Evolutionary conservation across 2,329 filamentous ascomycete genomes (phyloP).

Genomic region (Xylogone sp.): DNA sequence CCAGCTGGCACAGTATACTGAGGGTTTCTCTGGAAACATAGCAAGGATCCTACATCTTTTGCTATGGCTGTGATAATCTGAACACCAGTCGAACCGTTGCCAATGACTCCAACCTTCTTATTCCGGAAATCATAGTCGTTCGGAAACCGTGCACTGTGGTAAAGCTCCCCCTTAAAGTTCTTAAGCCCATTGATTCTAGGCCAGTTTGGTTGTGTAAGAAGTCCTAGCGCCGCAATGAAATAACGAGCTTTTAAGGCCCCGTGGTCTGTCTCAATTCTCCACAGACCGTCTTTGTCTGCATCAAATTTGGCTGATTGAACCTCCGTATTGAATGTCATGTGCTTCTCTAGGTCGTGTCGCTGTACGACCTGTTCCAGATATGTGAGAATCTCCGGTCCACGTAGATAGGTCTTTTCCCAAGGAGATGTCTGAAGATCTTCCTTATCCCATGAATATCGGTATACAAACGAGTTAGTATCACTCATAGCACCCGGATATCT

Average conservation of each 20-base stretch:
- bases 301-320: slow-evolving; percentile 51
- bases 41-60: slow-evolving; percentile 33
- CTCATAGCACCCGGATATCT: slow-evolving; percentile 46
- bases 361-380: slow-evolving; percentile 48
- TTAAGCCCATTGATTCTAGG: slow-evolving; percentile 39
- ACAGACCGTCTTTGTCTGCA: slow-evolving; percentile 43
- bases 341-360: slow-evolving; percentile 48
- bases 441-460: slow-evolving; percentile 16
- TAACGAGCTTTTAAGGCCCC: slow-evolving; percentile 7
- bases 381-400: slow-evolving; percentile 52
- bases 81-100: slow-evolving; percentile 31
- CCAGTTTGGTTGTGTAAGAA: slow-evolving; percentile 12
- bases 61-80: slow-evolving; percentile 29
- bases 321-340: slow-evolving; percentile 52
- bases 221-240: slow-evolving; percentile 12
- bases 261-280: slow-evolving; percentile 36
- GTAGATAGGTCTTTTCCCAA: slow-evolving; percentile 41
- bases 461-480: slow-evolving; percentile 12
- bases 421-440: slow-evolving; percentile 14
- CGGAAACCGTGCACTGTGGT: slow-evolving; percentile 38
- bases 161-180: slow-evolving; percentile 39
- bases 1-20: slow-evolving; percentile 31
- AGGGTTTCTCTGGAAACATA: slow-evolving; percentile 30
- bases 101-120: slow-evolving; percentile 30
- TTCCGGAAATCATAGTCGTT: slow-evolving; percentile 23